A percentile compares a stretch with the other conserved stretches of the same genome.
Evolutionary conservation across 257 asterid genomes (phyloP).

Genomic region (Fraxinus americana): DNA sequence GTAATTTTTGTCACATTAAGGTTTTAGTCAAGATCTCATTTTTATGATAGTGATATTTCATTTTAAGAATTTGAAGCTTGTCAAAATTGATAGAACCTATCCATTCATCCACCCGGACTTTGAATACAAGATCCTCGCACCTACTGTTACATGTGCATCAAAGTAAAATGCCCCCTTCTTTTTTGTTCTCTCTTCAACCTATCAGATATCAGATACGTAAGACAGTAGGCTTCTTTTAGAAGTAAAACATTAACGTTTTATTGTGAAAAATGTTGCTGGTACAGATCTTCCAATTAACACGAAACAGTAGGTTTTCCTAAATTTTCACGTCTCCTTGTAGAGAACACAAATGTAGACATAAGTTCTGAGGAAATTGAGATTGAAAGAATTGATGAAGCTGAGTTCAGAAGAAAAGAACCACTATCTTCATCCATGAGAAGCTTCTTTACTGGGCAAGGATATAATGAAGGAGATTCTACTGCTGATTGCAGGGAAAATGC

Average conservation of each 20-base stretch:
- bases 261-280: too few species aligned
- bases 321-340: neutral
- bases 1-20: neutral
- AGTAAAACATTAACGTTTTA: too few species aligned
- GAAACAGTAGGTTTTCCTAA: neutral
- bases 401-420: neutral
- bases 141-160: neutral
- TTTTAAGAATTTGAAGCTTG: neutral
- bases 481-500: neutral
- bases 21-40: neutral
- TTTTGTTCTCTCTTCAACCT: neutral
- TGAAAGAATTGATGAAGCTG: neutral
- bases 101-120: neutral
- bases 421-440: neutral
- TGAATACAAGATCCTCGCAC: too few species aligned
- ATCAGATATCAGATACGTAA: neutral
- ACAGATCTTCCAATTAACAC: too few species aligned
- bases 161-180: neutral
- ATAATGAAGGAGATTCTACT: neutral
- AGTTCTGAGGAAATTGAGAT: neutral
- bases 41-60: neutral
- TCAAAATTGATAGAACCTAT: neutral
- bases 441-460: neutral
- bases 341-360: neutral
- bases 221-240: neutral